A percentile compares a stretch with the other conserved stretches of the same genome.
Conservation (phyloP, 1,284 basidiomycete species). For the Moniliophthora roreri region DNA sequence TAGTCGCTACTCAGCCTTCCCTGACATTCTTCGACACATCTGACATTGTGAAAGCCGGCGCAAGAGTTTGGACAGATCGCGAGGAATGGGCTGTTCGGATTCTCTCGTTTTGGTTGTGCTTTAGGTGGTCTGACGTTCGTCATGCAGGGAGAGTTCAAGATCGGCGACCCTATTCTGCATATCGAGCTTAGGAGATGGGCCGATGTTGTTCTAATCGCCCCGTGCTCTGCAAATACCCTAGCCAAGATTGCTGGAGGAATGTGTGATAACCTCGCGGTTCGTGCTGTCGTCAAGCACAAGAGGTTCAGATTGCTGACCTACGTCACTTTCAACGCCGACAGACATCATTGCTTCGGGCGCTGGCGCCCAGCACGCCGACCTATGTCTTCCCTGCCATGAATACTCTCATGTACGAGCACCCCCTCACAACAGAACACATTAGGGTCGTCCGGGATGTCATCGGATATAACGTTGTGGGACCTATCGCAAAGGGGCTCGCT, state of each 20-base stretch:
- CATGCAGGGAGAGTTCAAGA: conserved; percentile 52
- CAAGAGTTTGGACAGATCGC: conserved; percentile 83
- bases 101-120: neutral
- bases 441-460: conserved; percentile 70
- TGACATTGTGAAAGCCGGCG: conserved; percentile 53
- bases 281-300: conserved; percentile 25
- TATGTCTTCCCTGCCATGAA: conserved; percentile 98
- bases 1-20: conserved; percentile 80
- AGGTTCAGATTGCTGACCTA: neutral
- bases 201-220: conserved; percentile 91
- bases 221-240: conserved; percentile 94
- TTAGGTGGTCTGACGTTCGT: neutral
- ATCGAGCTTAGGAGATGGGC: conserved; percentile 97
- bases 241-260: conserved; percentile 88
- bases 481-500: conserved; percentile 83
- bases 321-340: too few species aligned
- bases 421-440: conserved; percentile 86
- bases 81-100: conserved; percentile 85
- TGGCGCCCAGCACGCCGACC: conserved; percentile 79
- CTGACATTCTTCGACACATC: conserved; percentile 74
- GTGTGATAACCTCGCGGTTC: conserved; percentile 89
- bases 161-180: conserved; percentile 93
- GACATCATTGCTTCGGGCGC: conserved; percentile 90
- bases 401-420: conserved; percentile 95
- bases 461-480: conserved; percentile 81